Conservation (phyloP, 352 stramenopile species). For the Blastocystis hominis region DNA sequence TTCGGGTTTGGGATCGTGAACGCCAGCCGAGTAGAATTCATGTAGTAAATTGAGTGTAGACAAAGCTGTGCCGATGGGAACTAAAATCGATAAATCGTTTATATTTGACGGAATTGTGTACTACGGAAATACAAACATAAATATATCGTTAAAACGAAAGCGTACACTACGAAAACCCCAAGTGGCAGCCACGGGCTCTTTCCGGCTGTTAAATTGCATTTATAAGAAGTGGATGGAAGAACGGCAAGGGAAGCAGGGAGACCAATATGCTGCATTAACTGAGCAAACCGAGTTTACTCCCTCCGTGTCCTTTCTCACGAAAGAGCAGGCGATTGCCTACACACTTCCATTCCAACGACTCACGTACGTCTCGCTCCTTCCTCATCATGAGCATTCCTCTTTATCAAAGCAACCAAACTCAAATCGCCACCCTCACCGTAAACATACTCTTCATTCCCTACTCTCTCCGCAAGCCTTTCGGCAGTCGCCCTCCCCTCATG, state of each 20-base stretch:
- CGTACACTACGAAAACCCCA: not conserved
- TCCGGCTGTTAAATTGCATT: conserved; percentile 40
- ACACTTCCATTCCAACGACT: conserved; percentile 25
- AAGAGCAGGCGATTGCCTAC: conserved; percentile 7
- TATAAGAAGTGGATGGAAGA: conserved; percentile 33
- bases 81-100: conserved; percentile 13
- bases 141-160: not conserved
- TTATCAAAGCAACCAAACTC: not conserved
- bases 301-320: not conserved
- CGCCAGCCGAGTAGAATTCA: not conserved
- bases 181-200: not conserved
- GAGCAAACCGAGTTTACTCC: conserved; percentile 30
- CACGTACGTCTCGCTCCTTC: not conserved
- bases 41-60: not conserved
- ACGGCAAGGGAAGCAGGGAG: not conserved
- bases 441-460: conserved; percentile 42
- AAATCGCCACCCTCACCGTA: not conserved
- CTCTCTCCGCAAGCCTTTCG: not conserved
- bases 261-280: not conserved
- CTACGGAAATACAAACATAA: conserved; percentile 32
- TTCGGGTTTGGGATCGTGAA: conserved; percentile 18
- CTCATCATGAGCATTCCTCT: not conserved
- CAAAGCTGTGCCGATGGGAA: not conserved
- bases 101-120: conserved; percentile 56
- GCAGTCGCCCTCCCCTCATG: not conserved